Percentiles rank a stretch among this genome's conserved stretches.
phyloP scores from a whole-genome alignment of 345 rosid species.

The Eucalyptus cloeziana region DNA sequence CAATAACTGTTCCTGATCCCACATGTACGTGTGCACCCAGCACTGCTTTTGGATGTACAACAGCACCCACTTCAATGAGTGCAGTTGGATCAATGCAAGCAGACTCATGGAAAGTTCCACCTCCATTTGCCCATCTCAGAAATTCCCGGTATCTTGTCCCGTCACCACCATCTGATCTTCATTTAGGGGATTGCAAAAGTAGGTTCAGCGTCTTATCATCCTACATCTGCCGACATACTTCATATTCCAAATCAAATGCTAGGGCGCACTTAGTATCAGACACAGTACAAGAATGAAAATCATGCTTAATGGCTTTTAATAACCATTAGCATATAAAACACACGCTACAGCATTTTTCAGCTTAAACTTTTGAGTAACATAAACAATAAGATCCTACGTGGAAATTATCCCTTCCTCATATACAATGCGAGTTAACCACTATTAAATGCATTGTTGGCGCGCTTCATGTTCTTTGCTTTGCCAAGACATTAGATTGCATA shows the following conservation, averaged over 20 bases:
- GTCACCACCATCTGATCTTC: conserved; percentile 18
- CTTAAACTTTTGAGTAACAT: background rate
- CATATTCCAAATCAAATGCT: background rate
- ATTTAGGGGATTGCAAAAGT: background rate
- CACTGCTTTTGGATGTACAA: conserved; percentile 40
- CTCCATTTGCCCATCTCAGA: conserved; percentile 51
- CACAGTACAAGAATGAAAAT: background rate
- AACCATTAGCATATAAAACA: background rate
- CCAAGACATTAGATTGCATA: background rate
- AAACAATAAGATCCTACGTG: background rate
- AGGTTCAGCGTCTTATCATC: background rate
- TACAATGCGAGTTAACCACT: background rate
- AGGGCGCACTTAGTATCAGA: background rate
- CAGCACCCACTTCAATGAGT: conserved; percentile 42
- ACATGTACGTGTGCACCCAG: conserved; percentile 45
- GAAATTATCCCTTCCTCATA: background rate
- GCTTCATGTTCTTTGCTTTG: background rate
- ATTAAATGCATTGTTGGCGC: background rate
- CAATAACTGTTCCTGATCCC: conserved; percentile 65
- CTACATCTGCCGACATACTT: background rate
- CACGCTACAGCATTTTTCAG: background rate
- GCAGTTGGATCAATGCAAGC: conserved; percentile 49
- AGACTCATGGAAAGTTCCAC: conserved; percentile 47
- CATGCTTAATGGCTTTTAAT: background rate
- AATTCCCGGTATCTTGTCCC: conserved; percentile 9